Conservation (phyloP, 805 yeast genomes). For the Debaryomyces maramus region DNA sequence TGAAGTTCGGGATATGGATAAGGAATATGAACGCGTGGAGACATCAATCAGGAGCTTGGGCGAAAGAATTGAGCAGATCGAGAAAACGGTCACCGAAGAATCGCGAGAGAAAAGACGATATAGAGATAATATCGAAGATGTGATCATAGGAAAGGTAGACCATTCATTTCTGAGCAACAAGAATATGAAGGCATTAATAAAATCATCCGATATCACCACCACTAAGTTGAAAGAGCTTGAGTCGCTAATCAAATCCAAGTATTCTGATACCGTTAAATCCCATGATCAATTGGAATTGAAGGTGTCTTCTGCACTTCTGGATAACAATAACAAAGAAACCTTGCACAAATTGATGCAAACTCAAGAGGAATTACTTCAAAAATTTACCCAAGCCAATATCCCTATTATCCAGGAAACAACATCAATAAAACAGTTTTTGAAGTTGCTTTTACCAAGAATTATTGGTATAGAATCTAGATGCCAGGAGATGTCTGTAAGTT, state of each 20-base stretch:
- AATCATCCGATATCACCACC: no score
- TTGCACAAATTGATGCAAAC: not conserved
- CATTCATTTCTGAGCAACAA: not conserved
- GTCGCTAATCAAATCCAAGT: no score
- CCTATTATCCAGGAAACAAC: conserved; percentile 7
- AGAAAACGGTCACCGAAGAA: no score
- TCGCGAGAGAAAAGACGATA: not conserved
- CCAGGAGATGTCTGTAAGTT: no score
- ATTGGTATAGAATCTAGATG: conserved; percentile 9
- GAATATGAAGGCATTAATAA: not conserved
- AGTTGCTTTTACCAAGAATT: conserved; percentile 16
- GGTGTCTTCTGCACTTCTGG: no score
- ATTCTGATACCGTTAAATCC: no score
- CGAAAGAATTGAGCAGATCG: no score
- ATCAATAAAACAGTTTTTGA: conserved; percentile 18
- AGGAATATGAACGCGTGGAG: no score
- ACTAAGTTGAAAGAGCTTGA: no score
- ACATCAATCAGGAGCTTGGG: no score
- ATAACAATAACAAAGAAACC: not conserved
- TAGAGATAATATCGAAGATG: no score
- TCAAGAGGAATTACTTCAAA: not conserved
- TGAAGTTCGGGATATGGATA: no score
- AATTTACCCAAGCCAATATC: not conserved
- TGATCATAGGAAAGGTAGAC: not conserved
- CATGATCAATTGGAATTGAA: not conserved